Evolutionary conservation across 306 rosid genomes (phyloP).

Genomic region (Dalbergia cultrata): DNA sequence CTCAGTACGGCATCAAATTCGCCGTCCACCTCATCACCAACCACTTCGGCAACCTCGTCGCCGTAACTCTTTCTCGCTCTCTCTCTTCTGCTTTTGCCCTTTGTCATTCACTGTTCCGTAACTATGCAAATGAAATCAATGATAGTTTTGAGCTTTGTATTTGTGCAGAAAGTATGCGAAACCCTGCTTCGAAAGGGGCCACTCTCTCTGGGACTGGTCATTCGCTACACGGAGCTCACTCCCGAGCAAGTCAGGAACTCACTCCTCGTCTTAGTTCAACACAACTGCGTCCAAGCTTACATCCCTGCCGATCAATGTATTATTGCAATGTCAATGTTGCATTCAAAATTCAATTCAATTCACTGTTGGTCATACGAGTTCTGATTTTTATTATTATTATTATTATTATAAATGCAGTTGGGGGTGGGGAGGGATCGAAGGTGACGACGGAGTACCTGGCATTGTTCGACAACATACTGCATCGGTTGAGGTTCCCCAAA

Average conservation of each 20-base stretch:
- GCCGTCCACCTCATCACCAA: conserved; percentile 77
- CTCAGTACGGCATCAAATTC: conserved; percentile 69
- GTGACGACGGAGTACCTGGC: conserved; percentile 62
- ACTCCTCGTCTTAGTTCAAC: conserved; percentile 85
- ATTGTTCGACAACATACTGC: conserved; percentile 77
- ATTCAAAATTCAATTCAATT: too few relatives aligned
- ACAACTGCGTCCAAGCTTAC: conserved; percentile 80
- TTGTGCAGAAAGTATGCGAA: conserved; percentile 82
- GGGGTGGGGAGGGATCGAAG: conserved; percentile 48
- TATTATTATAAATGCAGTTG: conserved; percentile 49
- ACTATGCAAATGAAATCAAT: background rate
- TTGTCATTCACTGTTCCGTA: background rate
- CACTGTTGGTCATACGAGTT: too few relatives aligned
- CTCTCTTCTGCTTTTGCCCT: background rate
- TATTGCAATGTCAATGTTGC: background rate
- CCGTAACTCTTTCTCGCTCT: conserved; percentile 52
- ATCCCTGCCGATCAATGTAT: background rate
- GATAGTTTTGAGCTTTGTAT: background rate
- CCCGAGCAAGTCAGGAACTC: conserved; percentile 76
- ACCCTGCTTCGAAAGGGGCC: conserved; percentile 67
- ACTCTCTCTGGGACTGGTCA: conserved; percentile 52
- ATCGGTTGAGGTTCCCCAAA: conserved; percentile 83
- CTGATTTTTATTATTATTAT: too few relatives aligned
- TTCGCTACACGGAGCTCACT: conserved; percentile 72
- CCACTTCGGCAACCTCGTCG: conserved; percentile 86